phyloP scores from a whole-genome alignment of 129 eudicot genomes.

The Silybum marianum region DNA sequence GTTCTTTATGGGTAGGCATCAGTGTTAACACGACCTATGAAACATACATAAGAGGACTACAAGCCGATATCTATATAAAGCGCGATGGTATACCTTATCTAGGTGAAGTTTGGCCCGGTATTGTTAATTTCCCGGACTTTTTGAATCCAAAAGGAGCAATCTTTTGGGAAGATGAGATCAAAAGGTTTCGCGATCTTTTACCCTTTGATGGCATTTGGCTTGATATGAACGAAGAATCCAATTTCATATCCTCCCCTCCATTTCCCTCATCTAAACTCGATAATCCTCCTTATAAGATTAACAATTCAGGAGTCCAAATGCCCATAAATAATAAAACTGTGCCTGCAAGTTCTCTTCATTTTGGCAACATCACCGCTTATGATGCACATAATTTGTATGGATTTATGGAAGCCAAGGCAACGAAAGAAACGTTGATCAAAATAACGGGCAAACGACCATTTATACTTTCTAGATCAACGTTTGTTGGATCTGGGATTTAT shows the following conservation, averaged over 20 bases:
- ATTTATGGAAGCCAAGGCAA: conserved; percentile 65
- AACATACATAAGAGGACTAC: conserved; percentile 74
- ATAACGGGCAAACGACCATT: conserved; percentile 68
- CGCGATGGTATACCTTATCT: conserved; percentile 66
- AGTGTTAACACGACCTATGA: conserved; percentile 55
- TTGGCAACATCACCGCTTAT: conserved; percentile 65
- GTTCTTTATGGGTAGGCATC: conserved; percentile 46
- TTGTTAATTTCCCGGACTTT: conserved; percentile 76
- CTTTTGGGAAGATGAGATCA: conserved; percentile 74
- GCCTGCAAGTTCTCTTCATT: conserved; percentile 72
- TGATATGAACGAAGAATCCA: conserved; percentile 89
- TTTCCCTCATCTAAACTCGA: conserved; percentile 60
- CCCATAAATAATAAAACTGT: conserved; percentile 59
- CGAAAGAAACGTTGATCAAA: conserved; percentile 48
- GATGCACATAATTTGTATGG: conserved; percentile 85
- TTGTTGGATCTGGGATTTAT: conserved; percentile 81
- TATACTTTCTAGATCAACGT: conserved; percentile 69
- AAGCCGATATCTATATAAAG: conserved; percentile 71
- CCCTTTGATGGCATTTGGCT: conserved; percentile 84
- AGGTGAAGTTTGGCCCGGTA: conserved; percentile 89
- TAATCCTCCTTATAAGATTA: conserved; percentile 81
- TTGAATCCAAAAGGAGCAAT: conserved; percentile 52
- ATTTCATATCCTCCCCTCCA: conserved; percentile 60
- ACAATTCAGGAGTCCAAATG: conserved; percentile 50
- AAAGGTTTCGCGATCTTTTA: conserved; percentile 48